Evolutionary conservation across 352 stramenopile species (phyloP).

Genomic region (Globisporangium camurandrum): DNA sequence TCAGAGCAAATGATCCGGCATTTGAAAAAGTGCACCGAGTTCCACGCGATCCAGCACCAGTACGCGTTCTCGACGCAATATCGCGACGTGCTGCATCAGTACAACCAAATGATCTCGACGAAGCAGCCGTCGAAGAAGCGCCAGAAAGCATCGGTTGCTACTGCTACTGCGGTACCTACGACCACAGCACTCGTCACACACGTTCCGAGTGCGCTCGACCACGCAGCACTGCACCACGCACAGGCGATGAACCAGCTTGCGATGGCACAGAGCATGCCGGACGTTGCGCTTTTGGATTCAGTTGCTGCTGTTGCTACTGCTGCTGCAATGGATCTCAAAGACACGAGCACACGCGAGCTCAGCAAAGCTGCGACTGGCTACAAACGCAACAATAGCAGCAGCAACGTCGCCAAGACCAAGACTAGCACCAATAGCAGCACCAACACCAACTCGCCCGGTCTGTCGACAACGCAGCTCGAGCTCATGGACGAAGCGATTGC

Average conservation of each 20-base stretch:
- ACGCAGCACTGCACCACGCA: slow-evolving; percentile 49
- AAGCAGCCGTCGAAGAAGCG: slow-evolving; percentile 64
- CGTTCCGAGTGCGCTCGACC: slow-evolving; percentile 28
- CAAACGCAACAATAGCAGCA: slow-evolving; percentile 23
- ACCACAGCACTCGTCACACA: too few species aligned
- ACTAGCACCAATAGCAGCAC: slow-evolving; percentile 35
- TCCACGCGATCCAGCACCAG: slow-evolving; percentile 79
- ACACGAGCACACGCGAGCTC: slow-evolving; percentile 38
- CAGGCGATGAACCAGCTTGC: slow-evolving; percentile 66
- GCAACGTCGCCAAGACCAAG: slow-evolving; percentile 7
- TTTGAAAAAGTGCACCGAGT: slow-evolving; percentile 70
- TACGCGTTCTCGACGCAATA: slow-evolving; percentile 76
- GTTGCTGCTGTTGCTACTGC: too few species aligned
- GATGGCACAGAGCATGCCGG: slow-evolving; percentile 64
- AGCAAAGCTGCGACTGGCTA: slow-evolving; percentile 18
- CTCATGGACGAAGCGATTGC: slow-evolving; percentile 68
- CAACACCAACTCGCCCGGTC: slow-evolving; percentile 11
- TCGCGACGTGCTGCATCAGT: slow-evolving; percentile 70
- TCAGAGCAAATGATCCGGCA: slow-evolving; percentile 80
- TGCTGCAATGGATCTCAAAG: slow-evolving; percentile 39
- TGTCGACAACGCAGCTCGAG: slow-evolving; percentile 64
- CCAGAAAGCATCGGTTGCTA: slow-evolving; percentile 21
- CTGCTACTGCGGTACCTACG: slow-evolving; percentile 12
- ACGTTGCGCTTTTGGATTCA: slow-evolving; percentile 69
- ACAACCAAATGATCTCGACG: slow-evolving; percentile 76